Evolutionary conservation across 2,329 filamentous ascomycete genomes (phyloP), one percentile per base, ranked within the genome.

Genomic region (Penicillium nordicum): DNA sequence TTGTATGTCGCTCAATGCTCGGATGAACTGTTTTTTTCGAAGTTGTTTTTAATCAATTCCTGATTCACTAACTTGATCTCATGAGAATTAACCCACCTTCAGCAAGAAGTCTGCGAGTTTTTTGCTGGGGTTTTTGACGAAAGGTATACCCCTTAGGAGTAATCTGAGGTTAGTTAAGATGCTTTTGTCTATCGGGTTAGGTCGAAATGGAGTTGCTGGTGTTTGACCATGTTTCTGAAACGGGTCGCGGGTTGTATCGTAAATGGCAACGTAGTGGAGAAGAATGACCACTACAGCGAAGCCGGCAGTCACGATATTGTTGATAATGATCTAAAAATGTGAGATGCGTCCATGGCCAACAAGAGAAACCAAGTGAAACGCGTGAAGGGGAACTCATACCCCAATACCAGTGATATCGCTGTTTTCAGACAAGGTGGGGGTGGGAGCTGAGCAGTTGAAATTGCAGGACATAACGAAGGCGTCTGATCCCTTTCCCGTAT

Each of bases 221-320:
- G 23, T 25, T 36, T 37, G 30, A 12, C 23, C 29, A 30, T 23
- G 16, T n/a, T 46, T 55, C 12, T 9, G n/a, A 34, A 50, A 57
- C 8, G 53, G 48, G 29, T 59, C 53, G 12, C 27, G 16, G 10
- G 29, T 41, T 27, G 49, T 49, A 14, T 59, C 49, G 16, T 53
- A 50, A 18, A 53, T 34, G 5, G 27, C n/a, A 29, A 56, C 8
- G 29, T 53, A 53, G 32, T 59, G 49, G 14, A 57, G 14, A 4
- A 44, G 10, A 30, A 57, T 49, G 8, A 50, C 16, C 9, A 59
- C 25, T 10, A 52, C n/a, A 4, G 34, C 53, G 3, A 59, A 23
- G n/a, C 57, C 53, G 3, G 49, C 49, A 29, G 57, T 45, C 27
- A 37, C 57, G 11, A 59, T 16, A 34, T 53, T 52, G 32, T 58